phyloP scores from a whole-genome alignment of 2,329 filamentous ascomycete species.

The Sporothrix variecibatus region DNA sequence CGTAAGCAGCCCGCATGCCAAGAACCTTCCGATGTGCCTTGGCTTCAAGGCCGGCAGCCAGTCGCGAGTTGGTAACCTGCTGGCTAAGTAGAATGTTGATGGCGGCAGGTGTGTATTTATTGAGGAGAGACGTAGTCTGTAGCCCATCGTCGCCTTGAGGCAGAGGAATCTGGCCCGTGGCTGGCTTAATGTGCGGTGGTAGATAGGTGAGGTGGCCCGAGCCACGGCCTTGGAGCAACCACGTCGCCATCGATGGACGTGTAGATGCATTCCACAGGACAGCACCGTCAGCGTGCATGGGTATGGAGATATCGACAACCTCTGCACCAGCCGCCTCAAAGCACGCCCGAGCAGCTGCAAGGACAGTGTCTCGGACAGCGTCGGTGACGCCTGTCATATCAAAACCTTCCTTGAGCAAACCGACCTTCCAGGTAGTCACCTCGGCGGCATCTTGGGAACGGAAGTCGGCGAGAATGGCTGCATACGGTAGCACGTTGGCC shows the following conservation, averaged over 20 bases:
- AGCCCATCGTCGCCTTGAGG: slow-evolving; percentile 33
- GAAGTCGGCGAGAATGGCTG: slow-evolving; percentile 33
- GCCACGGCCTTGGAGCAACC: slow-evolving; percentile 36
- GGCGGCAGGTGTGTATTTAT: slow-evolving; percentile 47
- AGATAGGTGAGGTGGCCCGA: slow-evolving; percentile 39
- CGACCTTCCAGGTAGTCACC: slow-evolving; percentile 43
- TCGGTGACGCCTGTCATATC: slow-evolving; percentile 41
- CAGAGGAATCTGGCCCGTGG: slow-evolving; percentile 37
- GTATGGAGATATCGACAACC: slow-evolving; percentile 49
- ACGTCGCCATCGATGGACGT: slow-evolving; percentile 37
- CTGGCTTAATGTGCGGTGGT: slow-evolving; percentile 37
- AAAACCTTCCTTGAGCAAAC: slow-evolving; percentile 49
- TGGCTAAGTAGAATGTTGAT: slow-evolving; percentile 48
- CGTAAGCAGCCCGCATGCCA: slow-evolving; percentile 52
- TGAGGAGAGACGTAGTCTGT: slow-evolving; percentile 45
- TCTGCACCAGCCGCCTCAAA: slow-evolving; percentile 46
- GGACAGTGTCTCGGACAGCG: slow-evolving; percentile 42
- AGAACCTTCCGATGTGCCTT: slow-evolving; percentile 51
- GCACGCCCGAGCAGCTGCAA: slow-evolving; percentile 38
- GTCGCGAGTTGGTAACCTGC: slow-evolving; percentile 31
- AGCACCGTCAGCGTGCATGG: slow-evolving; percentile 49
- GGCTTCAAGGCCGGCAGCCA: slow-evolving; percentile 39
- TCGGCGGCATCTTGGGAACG: slow-evolving; percentile 24
- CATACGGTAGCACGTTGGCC: slow-evolving; percentile 39
- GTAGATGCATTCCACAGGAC: slow-evolving; percentile 51